Percentiles rank a stretch among this genome's conserved stretches.
Evolutionary conservation across 1,284 basidiomycete species (phyloP).

Genomic region (Irpex sp.): DNA sequence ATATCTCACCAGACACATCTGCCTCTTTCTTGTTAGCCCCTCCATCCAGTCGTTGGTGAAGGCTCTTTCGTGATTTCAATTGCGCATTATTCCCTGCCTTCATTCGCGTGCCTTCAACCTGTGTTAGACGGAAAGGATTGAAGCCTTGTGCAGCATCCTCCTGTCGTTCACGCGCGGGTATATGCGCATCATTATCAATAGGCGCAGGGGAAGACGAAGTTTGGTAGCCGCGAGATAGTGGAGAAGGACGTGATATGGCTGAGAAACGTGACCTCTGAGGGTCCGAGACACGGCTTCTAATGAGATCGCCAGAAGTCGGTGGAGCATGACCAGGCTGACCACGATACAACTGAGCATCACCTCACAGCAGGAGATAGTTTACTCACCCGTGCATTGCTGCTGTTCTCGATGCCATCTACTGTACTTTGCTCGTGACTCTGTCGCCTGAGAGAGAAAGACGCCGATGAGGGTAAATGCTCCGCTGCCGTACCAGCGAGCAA

Average conservation of each 20-base stretch:
- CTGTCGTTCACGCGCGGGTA: neutral
- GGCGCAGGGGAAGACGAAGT: neutral
- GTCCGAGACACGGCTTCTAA: neutral
- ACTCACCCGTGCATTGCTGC: neutral
- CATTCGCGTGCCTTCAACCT: neutral
- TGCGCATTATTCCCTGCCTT: neutral
- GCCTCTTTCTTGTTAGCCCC: conserved; percentile 14
- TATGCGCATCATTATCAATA: neutral
- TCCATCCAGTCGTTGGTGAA: conserved; percentile 28
- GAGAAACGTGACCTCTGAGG: neutral
- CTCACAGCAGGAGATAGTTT: neutral
- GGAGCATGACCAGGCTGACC: neutral
- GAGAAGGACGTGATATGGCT: neutral
- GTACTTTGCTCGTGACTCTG: neutral
- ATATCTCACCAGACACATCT: neutral
- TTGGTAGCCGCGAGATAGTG: neutral
- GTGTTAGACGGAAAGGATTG: neutral
- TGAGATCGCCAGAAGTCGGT: neutral
- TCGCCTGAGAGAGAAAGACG: conserved; percentile 4
- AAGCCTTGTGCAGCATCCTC: neutral
- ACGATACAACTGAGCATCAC: neutral
- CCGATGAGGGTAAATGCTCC: neutral
- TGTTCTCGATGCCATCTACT: neutral
- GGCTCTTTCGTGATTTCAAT: conserved; percentile 23
- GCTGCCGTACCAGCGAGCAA: neutral